Conservation (phyloP, 805 yeast species). For the Starmerella vaccinii region DNA sequence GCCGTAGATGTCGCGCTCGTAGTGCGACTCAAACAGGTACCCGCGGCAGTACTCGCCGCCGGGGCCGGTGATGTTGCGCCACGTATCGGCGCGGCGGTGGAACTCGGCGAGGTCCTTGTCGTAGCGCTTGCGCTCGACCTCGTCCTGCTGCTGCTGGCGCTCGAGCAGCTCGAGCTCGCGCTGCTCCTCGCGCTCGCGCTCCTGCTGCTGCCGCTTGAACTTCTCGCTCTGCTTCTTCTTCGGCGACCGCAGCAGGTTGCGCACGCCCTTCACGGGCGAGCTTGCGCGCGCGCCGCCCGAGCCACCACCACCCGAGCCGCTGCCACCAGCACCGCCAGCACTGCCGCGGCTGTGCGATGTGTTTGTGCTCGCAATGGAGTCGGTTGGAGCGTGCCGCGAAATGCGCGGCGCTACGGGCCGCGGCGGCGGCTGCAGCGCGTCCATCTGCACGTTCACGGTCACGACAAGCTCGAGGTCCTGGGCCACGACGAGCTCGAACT, state of each 20-base stretch:
- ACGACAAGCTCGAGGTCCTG: constrained; percentile 53
- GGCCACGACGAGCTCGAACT: constrained; percentile 64
- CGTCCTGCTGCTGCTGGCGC: constrained; percentile 7
- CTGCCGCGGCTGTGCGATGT: background rate
- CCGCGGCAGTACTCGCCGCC: constrained; percentile 87
- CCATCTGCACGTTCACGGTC: constrained; percentile 47
- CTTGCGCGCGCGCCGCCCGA: background rate
- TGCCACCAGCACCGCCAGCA: no score
- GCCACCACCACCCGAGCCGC: no score
- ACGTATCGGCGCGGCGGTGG: constrained; percentile 31
- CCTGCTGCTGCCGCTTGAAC: constrained; percentile 11
- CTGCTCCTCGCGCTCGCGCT: constrained; percentile 26
- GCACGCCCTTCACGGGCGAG: constrained; percentile 16
- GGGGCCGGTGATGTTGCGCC: constrained; percentile 56
- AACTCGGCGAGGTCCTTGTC: constrained; percentile 20
- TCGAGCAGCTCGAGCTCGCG: constrained; percentile 12
- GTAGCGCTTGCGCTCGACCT: constrained; percentile 8
- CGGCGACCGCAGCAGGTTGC: constrained; percentile 24
- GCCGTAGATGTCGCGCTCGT: constrained; percentile 48
- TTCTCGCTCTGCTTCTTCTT: constrained; percentile 15
- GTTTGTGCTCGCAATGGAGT: constrained; percentile 3
- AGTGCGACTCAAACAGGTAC: constrained; percentile 51
- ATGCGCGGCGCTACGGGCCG: constrained; percentile 13
- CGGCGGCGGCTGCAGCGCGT: constrained; percentile 38
- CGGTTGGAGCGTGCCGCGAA: constrained; percentile 2